Evolutionary conservation across 495 filamentous ascomycete species (phyloP), one percentile per base, ranked within the genome.

Genomic region (Aspergillus sclerotiicarbonarius): DNA sequence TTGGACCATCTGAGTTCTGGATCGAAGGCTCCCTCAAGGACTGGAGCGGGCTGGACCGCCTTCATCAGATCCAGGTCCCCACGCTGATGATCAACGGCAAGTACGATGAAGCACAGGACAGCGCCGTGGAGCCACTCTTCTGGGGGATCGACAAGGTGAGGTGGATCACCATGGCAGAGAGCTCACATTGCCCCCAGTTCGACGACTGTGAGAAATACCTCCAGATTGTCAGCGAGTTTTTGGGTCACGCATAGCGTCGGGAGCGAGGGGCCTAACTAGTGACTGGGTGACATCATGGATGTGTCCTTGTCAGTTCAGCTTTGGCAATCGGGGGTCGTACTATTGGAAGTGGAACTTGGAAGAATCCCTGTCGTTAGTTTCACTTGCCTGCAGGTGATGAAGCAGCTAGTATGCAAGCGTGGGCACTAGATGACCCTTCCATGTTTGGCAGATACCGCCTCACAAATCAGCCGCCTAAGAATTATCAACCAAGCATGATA

Each of bases 61-160:
- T 77, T 51, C 53, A 61, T 20, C 64, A 72, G 13, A 80, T 83
- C 44, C 62, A 61, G 5, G 75, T 66, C 0, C 61, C 67, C 1
- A 77, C 75, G 6, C 65, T 83, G 7, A 59, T 85, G 2, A 70
- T 79, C 21, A 83, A 85, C 53, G 81, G 81, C 3, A 57, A 67
- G 0, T 73, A 79, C 39, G 81, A 84, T 47, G 75, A 79, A 53
- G 75, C 75, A 2, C 71, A 76, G 50, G 80, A 82, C 55, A 64
- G 68, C 1, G 65, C 67, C 5, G 66, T 76, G 35, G 62, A 63
- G 50, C 74, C 79, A 0, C 83, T 75, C 63, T 82, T 81, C 49
- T 47, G 71, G 6, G 52, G 65, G 6, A 77, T 78, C 25, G 20
- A 59, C 9, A 76, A 76, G 19, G 76, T 75, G 12, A 79, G 73